Evolutionary conservation across 2,329 filamentous ascomycete species (phyloP), one percentile per base, ranked within the genome.

Genomic region (Pseudocercospora eumusae): DNA sequence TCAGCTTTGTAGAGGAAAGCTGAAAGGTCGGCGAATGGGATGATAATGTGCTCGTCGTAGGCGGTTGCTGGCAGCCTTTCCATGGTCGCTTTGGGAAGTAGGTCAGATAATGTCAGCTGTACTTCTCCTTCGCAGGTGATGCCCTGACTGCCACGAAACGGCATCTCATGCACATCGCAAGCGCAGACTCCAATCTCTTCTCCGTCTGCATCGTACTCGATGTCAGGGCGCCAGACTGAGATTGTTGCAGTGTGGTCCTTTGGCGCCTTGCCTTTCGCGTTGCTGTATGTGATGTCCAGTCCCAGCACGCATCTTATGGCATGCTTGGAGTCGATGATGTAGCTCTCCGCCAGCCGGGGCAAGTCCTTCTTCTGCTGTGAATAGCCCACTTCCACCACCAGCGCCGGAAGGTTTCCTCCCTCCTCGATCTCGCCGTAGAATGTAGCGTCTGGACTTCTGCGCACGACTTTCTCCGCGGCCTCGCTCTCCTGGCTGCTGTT

Each of bases 321-420:
- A 45, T 68, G 62, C 57, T 70, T 57, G 23, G 64, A 68, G 47
- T 70, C 69, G 23, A 75, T 62, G 50, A 75, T 72, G 61, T 75
- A 75, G 61, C 72, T 69, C 36, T 75, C 73, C 1, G 72, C 74
- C 52, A 76, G 64, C 52, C 60, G 23, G 11, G 59, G 54, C 45
- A 76, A 59, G 21, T 68, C 66, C 50, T 70, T 71, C 49, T 65
- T 60, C 57, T 73, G 71, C 68, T 74, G 72, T 18, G 68, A 68
- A 64, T 74, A 71, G 20, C 72, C 70, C 20, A 75, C 71, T 61
- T 76, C 73, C 33, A 75, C 67, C 10, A 76, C 67, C 45, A 61
- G 18, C 10, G 33, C 31, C n/a, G 63, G 63, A 23, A 47, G 23
- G 1, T 53, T n/a, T 2, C 52, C 27, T 44, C 31, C 21, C n/a